These are phyloP conservation scores for Podaxis sp. DNA, from an alignment of 768 basidiomycete genomes.

Conservation along the genomic window DNA sequence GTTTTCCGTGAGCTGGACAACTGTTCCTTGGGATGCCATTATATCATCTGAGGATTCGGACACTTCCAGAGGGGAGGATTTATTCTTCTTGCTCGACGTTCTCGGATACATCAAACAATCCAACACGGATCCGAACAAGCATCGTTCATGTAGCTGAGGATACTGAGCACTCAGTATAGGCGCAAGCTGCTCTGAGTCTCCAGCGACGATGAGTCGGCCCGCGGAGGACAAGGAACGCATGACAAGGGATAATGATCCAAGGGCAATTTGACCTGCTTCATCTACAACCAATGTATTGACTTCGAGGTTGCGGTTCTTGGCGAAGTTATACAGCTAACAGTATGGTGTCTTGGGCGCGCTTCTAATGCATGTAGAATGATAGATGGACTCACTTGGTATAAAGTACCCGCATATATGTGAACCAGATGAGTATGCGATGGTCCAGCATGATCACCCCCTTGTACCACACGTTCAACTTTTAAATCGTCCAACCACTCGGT, in stretches of 20 bases:
- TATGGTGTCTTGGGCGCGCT: not conserved
- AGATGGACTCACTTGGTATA: conserved; percentile 39
- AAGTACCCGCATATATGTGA: conserved; percentile 46
- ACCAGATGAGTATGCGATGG: conserved; percentile 29
- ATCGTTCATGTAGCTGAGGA: conserved; percentile 35
- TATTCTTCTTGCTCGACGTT: not conserved
- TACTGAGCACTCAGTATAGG: conserved; percentile 50
- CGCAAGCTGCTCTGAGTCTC: conserved; percentile 52
- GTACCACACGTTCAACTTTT: conserved; percentile 39
- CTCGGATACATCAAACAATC: conserved; percentile 44
- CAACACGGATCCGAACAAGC: conserved; percentile 48
- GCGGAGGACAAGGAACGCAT: conserved; percentile 36
- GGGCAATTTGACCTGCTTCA: conserved; percentile 51
- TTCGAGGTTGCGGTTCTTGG: conserved; percentile 36
- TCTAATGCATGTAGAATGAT: not conserved
- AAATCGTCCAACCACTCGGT: conserved; percentile 44
- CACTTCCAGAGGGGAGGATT: conserved; percentile 14
- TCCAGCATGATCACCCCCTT: conserved; percentile 39
- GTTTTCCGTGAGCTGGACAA: conserved; percentile 52
- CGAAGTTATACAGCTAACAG: conserved; percentile 46
- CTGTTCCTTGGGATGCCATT: conserved; percentile 33
- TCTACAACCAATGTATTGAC: conserved; percentile 48
- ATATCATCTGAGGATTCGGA: conserved; percentile 19
- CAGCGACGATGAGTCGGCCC: conserved; percentile 47
- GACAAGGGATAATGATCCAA: conserved; percentile 46